phyloP scores from a whole-genome alignment of 2,329 filamentous ascomycete genomes.

The Penicillium sp. region DNA sequence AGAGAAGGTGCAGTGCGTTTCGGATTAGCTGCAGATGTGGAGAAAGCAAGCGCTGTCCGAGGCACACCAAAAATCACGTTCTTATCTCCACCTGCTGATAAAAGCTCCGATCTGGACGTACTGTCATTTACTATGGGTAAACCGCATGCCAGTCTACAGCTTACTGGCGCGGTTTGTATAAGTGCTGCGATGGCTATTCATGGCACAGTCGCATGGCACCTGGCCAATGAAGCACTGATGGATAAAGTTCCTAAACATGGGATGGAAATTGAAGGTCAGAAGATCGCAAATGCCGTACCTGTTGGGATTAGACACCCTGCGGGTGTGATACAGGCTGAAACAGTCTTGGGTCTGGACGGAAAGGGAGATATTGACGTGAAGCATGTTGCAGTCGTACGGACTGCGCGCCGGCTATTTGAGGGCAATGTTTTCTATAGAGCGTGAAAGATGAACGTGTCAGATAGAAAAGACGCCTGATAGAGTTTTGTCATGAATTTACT shows the following conservation, averaged over 20 bases:
- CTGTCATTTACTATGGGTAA: conserved; percentile 28
- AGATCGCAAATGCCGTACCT: conserved; percentile 10
- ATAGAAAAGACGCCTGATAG: background rate
- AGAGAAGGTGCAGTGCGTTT: conserved; percentile 57
- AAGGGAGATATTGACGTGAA: conserved; percentile 8
- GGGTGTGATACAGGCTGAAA: conserved; percentile 18
- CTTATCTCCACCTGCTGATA: conserved; percentile 35
- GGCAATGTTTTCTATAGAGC: conserved; percentile 17
- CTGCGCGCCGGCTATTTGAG: conserved; percentile 24
- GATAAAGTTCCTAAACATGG: conserved; percentile 13
- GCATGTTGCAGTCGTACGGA: conserved; percentile 18
- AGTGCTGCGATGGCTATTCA: conserved; percentile 21
- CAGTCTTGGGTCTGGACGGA: conserved; percentile 1
- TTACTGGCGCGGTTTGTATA: conserved; percentile 30
- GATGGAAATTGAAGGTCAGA: conserved; percentile 12
- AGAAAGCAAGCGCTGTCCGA: conserved; percentile 44
- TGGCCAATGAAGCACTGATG: conserved; percentile 1
- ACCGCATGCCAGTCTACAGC: conserved; percentile 26
- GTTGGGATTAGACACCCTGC: conserved; percentile 16
- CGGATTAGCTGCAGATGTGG: conserved; percentile 50
- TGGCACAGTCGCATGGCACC: conserved; percentile 19
- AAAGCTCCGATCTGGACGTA: conserved; percentile 23
- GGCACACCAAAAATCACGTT: conserved; percentile 63
- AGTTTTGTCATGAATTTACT: background rate
- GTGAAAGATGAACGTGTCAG: background rate